Base-by-base conservation (phyloP, 2,329 filamentous ascomycete species). In the Colletotrichum echinochloae region DNA sequence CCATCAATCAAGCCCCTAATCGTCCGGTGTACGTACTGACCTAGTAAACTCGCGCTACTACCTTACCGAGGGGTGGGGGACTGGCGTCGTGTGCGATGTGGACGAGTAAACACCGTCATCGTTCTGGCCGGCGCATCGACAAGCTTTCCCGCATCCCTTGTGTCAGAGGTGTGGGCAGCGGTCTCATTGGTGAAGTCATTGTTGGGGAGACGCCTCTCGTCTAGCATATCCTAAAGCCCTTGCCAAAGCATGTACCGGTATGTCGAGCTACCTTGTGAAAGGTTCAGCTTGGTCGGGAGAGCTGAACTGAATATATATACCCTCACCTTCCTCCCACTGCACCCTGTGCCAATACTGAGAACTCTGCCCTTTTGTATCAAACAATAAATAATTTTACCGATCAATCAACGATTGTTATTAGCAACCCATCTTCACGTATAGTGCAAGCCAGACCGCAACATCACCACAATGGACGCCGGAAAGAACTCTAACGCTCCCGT, bases 131-230 rank as follows among this genome's bases (percentile, higher is more conserved):
- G 46, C 23, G 64, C 68, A 57, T 71, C 68, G 59, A 71, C 67
- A 72, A 72, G 70, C 70, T 72, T 72, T 72, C 66, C 67, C 59
- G 60, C 70, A 71, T 72, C 68, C 67, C 64, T 66, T 72, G 66
- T 71, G 59, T 68, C 65, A 71, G 65, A 60, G 68, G 64, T 37
- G 68, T 71, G 68, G 68, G 64, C 68, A 46, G 20, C 48, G 51
- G 51, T 60, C 55, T 65, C 52, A 73, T 73, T 73, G 72, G 72
- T 72, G 72, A 73, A 66, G 66, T 72, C 70, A 72, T 71, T 49
- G 18, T 33, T 37, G 39, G 28, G 66, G 64, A 28, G 30, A 33
- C 28, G 26, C 26, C n/a, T 16, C 26, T 57, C 41, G 66, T 61
- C 56, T 56, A 56, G 44, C 57, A 66, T 62, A 51, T 41, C 56